phyloP scores from a whole-genome alignment of 306 rosid genomes.

The Lagenaria siceraria region DNA sequence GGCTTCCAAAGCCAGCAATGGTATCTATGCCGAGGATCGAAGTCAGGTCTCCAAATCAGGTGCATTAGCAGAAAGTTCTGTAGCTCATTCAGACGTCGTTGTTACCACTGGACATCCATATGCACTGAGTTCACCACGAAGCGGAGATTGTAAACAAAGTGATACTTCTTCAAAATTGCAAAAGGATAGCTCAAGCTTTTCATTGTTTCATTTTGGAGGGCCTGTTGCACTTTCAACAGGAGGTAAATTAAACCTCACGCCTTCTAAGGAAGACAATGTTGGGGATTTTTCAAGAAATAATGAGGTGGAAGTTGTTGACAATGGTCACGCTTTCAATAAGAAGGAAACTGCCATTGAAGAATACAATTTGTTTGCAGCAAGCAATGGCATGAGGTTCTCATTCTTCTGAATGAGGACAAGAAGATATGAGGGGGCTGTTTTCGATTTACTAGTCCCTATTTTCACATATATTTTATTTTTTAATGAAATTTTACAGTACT shows the following conservation, averaged over 20 bases:
- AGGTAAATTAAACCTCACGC: slow-evolving; percentile 25
- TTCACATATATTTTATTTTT: slow-evolving; percentile 26
- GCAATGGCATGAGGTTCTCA: slow-evolving; percentile 55
- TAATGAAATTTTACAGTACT: slow-evolving; percentile 42
- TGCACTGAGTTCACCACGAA: slow-evolving; percentile 18
- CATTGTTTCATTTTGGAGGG: slow-evolving; percentile 89
- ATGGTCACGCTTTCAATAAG: slow-evolving; percentile 39
- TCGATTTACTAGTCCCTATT: slow-evolving; percentile 38
- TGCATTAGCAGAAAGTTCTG: slow-evolving; percentile 34
- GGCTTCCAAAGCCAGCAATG: slow-evolving; percentile 28
- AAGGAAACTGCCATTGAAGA: slow-evolving; percentile 69
- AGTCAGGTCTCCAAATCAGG: slow-evolving; percentile 26
- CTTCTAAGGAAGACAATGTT: slow-evolving; percentile 28
- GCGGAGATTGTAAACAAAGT: slow-evolving; percentile 25
- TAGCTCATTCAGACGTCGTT: slow-evolving; percentile 25
- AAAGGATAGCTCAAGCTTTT: slow-evolving; percentile 37
- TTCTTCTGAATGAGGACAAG: slow-evolving; percentile 52
- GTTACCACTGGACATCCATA: slow-evolving; percentile 27
- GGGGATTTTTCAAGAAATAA: slow-evolving; percentile 27
- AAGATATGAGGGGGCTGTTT: slow-evolving; percentile 56
- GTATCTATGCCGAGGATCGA: slow-evolving; percentile 33
- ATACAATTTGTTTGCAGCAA: slow-evolving; percentile 88
- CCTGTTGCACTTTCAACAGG: slow-evolving; percentile 67
- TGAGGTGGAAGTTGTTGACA: slow-evolving; percentile 33
- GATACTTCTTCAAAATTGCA: slow-evolving; percentile 36